These are phyloP conservation scores for Dichotomopilus funicola DNA, from an alignment of 2,329 filamentous ascomycete species.

Conservation along the genomic window DNA sequence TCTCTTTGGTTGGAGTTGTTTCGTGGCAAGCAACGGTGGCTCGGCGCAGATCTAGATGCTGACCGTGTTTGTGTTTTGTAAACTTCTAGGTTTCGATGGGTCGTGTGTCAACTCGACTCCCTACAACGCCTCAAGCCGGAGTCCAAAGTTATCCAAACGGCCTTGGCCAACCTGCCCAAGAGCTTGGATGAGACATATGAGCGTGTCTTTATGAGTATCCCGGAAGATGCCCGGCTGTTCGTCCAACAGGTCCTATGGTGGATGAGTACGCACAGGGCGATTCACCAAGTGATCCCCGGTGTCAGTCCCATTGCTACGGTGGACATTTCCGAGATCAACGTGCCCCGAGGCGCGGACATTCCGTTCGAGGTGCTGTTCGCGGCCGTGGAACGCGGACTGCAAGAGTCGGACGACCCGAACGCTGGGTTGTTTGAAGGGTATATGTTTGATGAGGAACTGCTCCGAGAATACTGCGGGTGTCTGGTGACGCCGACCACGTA, in stretches of 20 bases:
- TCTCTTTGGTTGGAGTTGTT: too few species aligned
- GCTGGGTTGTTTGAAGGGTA: neutral
- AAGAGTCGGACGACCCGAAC: neutral
- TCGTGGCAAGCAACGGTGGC: too few species aligned
- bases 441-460: conserved; percentile 1
- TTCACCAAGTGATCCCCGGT: neutral
- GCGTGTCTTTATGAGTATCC: conserved; percentile 9
- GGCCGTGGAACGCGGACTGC: neutral
- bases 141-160: neutral
- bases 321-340: neutral
- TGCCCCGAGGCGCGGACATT: neutral
- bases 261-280: neutral
- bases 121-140: conserved; percentile 7
- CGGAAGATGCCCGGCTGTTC: conserved; percentile 5
- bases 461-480: neutral
- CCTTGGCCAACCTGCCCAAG: conserved; percentile 7
- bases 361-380: neutral
- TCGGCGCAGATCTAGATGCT: too few species aligned
- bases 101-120: conserved; percentile 16
- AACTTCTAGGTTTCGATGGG: conserved; percentile 18
- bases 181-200: conserved; percentile 18
- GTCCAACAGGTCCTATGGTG: conserved; percentile 6
- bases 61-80: too few species aligned
- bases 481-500: neutral
- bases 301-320: neutral